Evolutionary conservation across 192 early-diverging fungal genomes (phyloP), one percentile per base, ranked within the genome.

Genomic region (Ramicandelaber brevisporus): DNA sequence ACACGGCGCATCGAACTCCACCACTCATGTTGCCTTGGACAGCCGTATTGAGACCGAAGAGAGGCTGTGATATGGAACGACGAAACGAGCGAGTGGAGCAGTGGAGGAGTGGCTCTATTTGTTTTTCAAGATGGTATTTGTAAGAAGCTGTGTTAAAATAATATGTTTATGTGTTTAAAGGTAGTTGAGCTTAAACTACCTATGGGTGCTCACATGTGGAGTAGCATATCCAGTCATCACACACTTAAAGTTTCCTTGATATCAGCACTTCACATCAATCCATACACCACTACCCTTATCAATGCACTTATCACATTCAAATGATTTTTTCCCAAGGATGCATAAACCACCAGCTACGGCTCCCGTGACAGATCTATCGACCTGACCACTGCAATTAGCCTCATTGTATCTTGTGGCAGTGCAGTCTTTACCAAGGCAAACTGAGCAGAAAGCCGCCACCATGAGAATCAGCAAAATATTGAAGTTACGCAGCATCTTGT

Each of bases 311-410:
- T 62, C 78, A 93, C 43, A 80, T 99, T 58, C 95, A 96, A 73
- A 92, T 99, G 80, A 93, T 95, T 65, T 79, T 68, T 59, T 70
- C 71, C 26, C 73, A 90, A 44, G 84, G 84, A 43, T 76, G 68
- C 50, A 73, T 95, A 37, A 61, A 88, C 43, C 77, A 92, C 70
- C 96, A n/a, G 95, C 55, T 49, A 46, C 48, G 50, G 57, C 15
- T 86, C 93, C 34, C 80, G 76, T 46, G 81, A 20, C 24, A 22
- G 25, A 27, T 15, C 10, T 5, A 17, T 34, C 14, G 10, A 27
- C 10, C 14, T 17, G 8, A 30, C 14, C 16, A 18, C 18, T 2
- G 14, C 2, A 17, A 12, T 17, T 17, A 7, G 13, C 20, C 6
- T 2, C 23, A 37, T 20, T 30, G 38, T 38, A 26, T 13, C 38